These are phyloP conservation scores for Trichoderma afroharzianum DNA, from an alignment of 2,329 filamentous ascomycete genomes.

Conservation along the genomic window DNA sequence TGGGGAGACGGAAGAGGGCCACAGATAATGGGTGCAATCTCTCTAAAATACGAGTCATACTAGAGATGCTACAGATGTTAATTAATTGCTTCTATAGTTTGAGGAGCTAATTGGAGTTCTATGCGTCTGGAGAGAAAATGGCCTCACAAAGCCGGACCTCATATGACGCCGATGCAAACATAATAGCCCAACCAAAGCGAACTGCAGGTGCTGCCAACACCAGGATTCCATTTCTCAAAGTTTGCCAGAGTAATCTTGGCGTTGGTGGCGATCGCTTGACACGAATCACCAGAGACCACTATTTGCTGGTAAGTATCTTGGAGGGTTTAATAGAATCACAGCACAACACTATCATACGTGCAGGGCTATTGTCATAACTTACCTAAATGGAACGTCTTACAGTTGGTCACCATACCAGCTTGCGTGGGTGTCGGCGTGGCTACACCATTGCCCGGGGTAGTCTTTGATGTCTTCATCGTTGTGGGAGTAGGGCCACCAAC, in stretches of 20 bases:
- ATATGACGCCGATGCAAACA: slow-evolving; percentile 21
- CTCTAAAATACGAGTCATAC: not conserved
- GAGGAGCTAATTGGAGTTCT: not conserved
- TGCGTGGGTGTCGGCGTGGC: slow-evolving; percentile 16
- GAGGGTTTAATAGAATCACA: not conserved
- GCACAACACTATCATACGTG: not conserved
- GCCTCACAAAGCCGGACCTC: not conserved
- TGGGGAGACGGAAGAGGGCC: not conserved
- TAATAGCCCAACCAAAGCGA: slow-evolving; percentile 12
- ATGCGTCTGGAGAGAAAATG: not conserved
- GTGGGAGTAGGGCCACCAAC: not conserved
- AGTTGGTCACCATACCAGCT: slow-evolving; percentile 21
- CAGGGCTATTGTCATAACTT: not conserved
- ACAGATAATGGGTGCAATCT: no score
- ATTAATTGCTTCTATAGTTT: not conserved
- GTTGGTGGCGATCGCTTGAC: slow-evolving; percentile 13
- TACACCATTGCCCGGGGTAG: not conserved
- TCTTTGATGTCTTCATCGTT: not conserved
- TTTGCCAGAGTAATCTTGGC: slow-evolving; percentile 17
- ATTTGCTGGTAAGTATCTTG: not conserved
- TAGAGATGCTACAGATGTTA: not conserved
- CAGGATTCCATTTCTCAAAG: slow-evolving; percentile 23
- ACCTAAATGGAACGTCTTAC: slow-evolving; percentile 21
- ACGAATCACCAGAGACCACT: slow-evolving; percentile 18
- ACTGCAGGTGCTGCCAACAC: slow-evolving; percentile 15